phyloP scores from a whole-genome alignment of 768 basidiomycete genomes.

The Pulveroboletus sp. region DNA sequence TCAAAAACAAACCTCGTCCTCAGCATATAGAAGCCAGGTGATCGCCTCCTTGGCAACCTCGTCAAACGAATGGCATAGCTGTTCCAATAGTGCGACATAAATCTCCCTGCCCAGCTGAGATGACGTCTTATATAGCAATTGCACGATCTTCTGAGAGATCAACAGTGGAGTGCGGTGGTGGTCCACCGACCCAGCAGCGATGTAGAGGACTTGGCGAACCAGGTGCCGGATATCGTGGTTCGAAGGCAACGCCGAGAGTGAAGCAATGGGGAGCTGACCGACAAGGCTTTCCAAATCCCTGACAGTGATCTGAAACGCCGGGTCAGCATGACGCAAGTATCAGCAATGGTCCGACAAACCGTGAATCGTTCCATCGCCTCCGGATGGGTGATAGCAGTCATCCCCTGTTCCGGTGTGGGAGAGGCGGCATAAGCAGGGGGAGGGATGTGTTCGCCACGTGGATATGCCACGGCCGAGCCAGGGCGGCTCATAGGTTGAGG shows the following conservation, averaged over 20 bases:
- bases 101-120: constrained; percentile 87
- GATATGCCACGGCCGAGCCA: constrained; percentile 65
- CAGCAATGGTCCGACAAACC: constrained; percentile 38
- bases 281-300: constrained; percentile 80
- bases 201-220: constrained; percentile 74
- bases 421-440: constrained; percentile 54
- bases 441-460: constrained; percentile 42
- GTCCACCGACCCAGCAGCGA: constrained; percentile 77
- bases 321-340: constrained; percentile 4
- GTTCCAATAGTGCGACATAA: constrained; percentile 84
- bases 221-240: constrained; percentile 86
- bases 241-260: constrained; percentile 66
- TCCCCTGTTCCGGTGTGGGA: constrained; percentile 54
- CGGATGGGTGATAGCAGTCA: constrained; percentile 56
- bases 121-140: constrained; percentile 86
- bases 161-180: constrained; percentile 82
- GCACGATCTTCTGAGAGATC: constrained; percentile 97
- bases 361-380: constrained; percentile 89
- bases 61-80: constrained; percentile 83
- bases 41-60: constrained; percentile 96
- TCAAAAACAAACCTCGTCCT: constrained; percentile 73
- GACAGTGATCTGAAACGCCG: constrained; percentile 17
- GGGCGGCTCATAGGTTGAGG: constrained; percentile 54
- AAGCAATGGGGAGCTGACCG: constrained; percentile 66
- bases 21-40: constrained; percentile 93